Conservation (phyloP, 371 early-diverging fungal genomes). For the Rhizopus delemar region DNA sequence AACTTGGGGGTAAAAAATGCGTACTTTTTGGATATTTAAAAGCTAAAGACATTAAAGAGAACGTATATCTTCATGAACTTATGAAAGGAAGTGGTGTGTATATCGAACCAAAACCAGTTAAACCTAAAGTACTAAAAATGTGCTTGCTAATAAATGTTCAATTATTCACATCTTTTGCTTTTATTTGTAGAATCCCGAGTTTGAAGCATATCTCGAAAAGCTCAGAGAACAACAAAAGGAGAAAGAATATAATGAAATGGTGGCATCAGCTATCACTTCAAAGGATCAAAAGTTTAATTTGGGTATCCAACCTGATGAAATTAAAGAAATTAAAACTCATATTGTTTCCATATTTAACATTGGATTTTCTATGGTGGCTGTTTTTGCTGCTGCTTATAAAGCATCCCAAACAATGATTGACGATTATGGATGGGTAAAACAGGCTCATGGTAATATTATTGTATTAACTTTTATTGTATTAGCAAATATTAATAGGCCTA, state of each 20-base stretch:
- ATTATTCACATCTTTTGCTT: not conserved
- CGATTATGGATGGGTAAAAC: conserved; percentile 63
- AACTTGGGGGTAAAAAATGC: not conserved
- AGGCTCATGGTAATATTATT: not conserved
- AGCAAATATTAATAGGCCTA: conserved; percentile 56
- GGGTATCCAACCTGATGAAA: conserved; percentile 42
- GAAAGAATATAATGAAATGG: conserved; percentile 39
- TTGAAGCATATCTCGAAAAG: conserved; percentile 35
- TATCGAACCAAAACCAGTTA: conserved; percentile 29
- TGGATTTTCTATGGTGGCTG: conserved; percentile 62
- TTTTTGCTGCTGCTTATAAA: conserved; percentile 62
- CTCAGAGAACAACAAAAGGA: conserved; percentile 35
- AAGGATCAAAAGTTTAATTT: conserved; percentile 36
- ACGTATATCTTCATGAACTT: conserved; percentile 39
- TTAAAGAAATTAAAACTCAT: conserved; percentile 51
- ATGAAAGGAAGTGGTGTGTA: conserved; percentile 34
- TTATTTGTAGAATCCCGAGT: conserved; percentile 30
- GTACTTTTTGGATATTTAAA: not conserved
- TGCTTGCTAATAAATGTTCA: not conserved
- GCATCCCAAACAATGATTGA: conserved; percentile 50
- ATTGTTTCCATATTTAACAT: conserved; percentile 66
- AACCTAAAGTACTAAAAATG: conserved; percentile 21
- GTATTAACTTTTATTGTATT: not conserved
- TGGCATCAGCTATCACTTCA: conserved; percentile 30
- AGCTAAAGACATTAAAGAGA: conserved; percentile 5